Percentiles rank a stretch among this genome's conserved stretches.
phyloP scores from a whole-genome alignment of 2,329 filamentous ascomycete genomes.

The Fusarium sp. region DNA sequence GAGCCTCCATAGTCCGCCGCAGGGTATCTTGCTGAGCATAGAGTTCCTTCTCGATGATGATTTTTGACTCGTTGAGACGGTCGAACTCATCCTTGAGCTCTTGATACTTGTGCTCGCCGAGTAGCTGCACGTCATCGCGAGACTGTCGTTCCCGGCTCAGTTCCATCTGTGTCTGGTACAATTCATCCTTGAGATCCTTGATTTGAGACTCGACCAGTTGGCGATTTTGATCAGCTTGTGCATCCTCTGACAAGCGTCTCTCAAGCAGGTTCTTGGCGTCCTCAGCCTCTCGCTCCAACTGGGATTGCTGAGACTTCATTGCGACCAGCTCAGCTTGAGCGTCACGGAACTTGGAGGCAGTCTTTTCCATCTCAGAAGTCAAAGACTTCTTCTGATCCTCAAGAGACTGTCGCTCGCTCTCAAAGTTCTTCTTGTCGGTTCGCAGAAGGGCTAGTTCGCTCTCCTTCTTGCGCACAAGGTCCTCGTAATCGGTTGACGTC shows the following conservation, averaged over 20 bases:
- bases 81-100: constrained; percentile 88
- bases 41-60: constrained; percentile 97
- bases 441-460: constrained; percentile 90
- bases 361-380: constrained; percentile 80
- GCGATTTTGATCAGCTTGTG: constrained; percentile 83
- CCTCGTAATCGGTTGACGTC: constrained; percentile 95
- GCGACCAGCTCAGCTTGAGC: constrained; percentile 90
- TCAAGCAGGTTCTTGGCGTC: constrained; percentile 90
- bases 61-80: constrained; percentile 91
- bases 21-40: constrained; percentile 95
- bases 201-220: constrained; percentile 89
- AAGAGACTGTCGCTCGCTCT: constrained; percentile 81
- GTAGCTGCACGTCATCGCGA: constrained; percentile 90
- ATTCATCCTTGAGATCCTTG: constrained; percentile 84
- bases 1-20: constrained; percentile 85
- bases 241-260: constrained; percentile 89
- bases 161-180: constrained; percentile 88
- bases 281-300: constrained; percentile 87
- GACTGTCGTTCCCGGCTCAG: constrained; percentile 93
- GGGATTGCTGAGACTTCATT: constrained; percentile 84
- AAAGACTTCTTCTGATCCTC: constrained; percentile 83
- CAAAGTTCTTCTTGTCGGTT: constrained; percentile 84
- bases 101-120: constrained; percentile 88
- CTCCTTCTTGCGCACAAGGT: constrained; percentile 92
- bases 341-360: constrained; percentile 81